Evolutionary conservation across 306 rosid species (phyloP), one percentile per base, ranked within the genome.

Genomic region (Cyclanthera cordifolia): DNA sequence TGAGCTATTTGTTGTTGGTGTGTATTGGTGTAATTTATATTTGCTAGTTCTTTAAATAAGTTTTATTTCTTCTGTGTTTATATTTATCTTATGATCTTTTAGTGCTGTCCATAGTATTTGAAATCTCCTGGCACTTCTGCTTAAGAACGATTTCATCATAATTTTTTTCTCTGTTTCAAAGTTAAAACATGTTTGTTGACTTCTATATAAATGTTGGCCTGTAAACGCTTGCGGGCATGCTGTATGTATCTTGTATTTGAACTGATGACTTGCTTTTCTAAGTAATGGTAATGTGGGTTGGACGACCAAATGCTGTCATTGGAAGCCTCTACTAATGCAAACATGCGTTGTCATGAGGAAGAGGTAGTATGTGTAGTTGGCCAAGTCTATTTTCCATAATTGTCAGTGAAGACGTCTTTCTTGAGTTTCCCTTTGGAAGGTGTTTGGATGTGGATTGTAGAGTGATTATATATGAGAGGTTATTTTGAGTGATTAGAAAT

Each of bases 1-100:
- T 63, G 67, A 39, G 60, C 72, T 73, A 45, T 74, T 65, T 53
- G 47, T 65, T 53, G 47, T 47, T 67, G 43, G 41, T 49, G 54
- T 48, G 17, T 25, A 30, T 14, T 27, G 27, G 52, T 43, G 19
- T 13, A 60, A 21, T 21, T 61, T 27, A 12, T 37, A 12, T 61
- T 0, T 2, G 28, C 46, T 32, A 13, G 4, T 59, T 59, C 25
- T n/a, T 13, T 59, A 24, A 34, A 34, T 32, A 32, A 14, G 39
- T 60, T 34, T 34, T 34, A 9, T 60, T 5, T 17, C 46, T 34
- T 37, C 5, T 20, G 27, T 11, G n/a, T n/a, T 34, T 60, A 37
- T 34, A 8, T 17, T 60, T 17, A 61, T 61, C 43, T 19, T 17
- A 34, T 2, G 50, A 19, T n/a, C 8, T 58, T 37, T 27, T 4